Evolutionary conservation across 768 basidiomycete species (phyloP).

Genomic region (Psilocybe cubensis): DNA sequence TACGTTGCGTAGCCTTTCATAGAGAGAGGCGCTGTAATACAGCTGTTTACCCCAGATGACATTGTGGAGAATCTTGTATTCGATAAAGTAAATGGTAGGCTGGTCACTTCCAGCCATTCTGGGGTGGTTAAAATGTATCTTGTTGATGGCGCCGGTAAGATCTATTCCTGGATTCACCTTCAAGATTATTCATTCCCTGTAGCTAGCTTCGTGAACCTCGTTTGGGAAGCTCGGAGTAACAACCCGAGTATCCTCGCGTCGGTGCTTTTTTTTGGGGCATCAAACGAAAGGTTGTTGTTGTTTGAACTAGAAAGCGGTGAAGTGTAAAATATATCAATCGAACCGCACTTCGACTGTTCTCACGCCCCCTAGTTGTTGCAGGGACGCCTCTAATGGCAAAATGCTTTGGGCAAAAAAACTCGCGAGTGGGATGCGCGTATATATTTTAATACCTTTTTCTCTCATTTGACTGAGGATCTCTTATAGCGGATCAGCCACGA

Average conservation of each 20-base stretch:
- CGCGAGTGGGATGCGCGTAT: neutral
- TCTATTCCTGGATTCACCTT: neutral
- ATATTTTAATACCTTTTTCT: neutral
- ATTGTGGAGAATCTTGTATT: neutral
- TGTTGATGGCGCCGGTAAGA: neutral
- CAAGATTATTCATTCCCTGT: no score
- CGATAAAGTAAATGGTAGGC: neutral
- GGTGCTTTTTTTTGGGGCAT: neutral
- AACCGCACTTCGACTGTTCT: neutral
- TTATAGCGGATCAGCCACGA: neutral
- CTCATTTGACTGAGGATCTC: neutral
- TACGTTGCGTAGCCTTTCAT: neutral
- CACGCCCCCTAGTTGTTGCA: neutral
- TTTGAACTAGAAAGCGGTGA: neutral
- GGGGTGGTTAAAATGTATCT: neutral
- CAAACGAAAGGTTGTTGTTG: neutral
- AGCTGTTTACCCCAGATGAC: slow-evolving; percentile 1
- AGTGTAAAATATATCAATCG: neutral
- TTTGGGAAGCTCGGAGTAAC: neutral
- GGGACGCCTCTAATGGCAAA: neutral
- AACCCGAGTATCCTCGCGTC: neutral
- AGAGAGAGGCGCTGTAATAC: neutral
- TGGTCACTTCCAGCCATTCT: slow-evolving; percentile 8
- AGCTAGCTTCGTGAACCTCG: neutral
- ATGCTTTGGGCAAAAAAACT: neutral